Conservation (phyloP, 805 yeast species). For the Novakomyces olei region DNA sequence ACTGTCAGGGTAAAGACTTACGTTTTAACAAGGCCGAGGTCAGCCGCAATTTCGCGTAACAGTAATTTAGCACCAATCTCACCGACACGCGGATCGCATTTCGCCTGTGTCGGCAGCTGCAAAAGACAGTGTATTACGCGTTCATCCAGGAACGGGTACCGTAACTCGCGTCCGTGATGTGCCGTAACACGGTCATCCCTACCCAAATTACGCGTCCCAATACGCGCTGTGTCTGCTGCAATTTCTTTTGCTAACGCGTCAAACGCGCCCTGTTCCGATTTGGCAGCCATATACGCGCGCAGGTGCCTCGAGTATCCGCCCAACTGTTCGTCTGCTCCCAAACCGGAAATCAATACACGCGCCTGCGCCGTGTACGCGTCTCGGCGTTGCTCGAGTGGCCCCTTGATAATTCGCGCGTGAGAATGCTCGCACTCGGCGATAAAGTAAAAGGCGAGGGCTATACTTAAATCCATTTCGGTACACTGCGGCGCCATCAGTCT, state of each 20-base stretch:
- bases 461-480: conserved; percentile 89
- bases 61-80: conserved; percentile 18
- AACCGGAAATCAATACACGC: conserved; percentile 64
- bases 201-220: conserved; percentile 62
- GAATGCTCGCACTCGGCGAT: conserved; percentile 41
- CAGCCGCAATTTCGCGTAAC: conserved; percentile 9
- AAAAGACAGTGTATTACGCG: conserved; percentile 7
- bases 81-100: not conserved
- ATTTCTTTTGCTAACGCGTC: conserved; percentile 35
- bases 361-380: conserved; percentile 29
- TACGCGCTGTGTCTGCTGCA: conserved; percentile 43
- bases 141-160: conserved; percentile 54
- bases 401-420: conserved; percentile 4
- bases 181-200: conserved; percentile 81
- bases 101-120: not conserved
- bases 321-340: conserved; percentile 92
- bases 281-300: conserved; percentile 12
- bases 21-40: conserved; percentile 17
- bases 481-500: conserved; percentile 58
- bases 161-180: conserved; percentile 67
- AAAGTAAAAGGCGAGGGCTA: conserved; percentile 86
- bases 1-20: conserved; percentile 23
- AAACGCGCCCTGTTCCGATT: conserved; percentile 19
- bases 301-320: conserved; percentile 87
- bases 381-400: not conserved